Percentiles rank a stretch among this genome's conserved stretches.
Conservation (phyloP, 2,329 filamentous ascomycete species). For the Blastomyces percursus region DNA sequence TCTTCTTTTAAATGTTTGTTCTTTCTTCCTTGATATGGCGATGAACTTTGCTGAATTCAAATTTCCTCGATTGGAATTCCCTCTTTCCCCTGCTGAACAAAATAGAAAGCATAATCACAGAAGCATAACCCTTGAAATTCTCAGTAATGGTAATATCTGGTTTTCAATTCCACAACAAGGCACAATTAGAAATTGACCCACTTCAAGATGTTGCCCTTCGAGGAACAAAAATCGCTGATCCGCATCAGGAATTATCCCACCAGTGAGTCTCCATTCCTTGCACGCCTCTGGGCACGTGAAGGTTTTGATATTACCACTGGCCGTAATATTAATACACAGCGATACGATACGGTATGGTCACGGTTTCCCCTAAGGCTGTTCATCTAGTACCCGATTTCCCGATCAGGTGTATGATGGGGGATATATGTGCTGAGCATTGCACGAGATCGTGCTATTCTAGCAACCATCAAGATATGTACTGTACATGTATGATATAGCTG, state of each 20-base stretch:
- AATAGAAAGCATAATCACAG: background rate
- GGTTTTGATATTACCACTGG: background rate
- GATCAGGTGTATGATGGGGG: background rate
- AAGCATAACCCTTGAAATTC: background rate
- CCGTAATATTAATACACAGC: background rate
- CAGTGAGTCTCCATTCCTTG: too few relatives aligned
- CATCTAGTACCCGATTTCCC: background rate
- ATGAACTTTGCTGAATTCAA: background rate
- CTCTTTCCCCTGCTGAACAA: background rate
- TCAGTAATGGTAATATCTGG: background rate
- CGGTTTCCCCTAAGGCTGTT: background rate
- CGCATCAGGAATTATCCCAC: background rate
- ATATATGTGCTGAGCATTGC: background rate
- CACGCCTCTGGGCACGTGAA: background rate
- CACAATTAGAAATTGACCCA: background rate
- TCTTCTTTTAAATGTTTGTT: background rate
- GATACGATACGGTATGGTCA: background rate
- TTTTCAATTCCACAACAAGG: background rate
- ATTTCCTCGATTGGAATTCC: background rate
- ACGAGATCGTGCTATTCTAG: background rate
- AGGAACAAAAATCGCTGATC: background rate
- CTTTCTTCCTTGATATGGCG: too few relatives aligned
- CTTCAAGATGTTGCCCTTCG: background rate
- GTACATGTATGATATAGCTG: too few relatives aligned
- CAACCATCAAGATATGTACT: too few relatives aligned